Conservation (phyloP, 1,284 basidiomycete species). For the Ganoderma sinense region DNA sequence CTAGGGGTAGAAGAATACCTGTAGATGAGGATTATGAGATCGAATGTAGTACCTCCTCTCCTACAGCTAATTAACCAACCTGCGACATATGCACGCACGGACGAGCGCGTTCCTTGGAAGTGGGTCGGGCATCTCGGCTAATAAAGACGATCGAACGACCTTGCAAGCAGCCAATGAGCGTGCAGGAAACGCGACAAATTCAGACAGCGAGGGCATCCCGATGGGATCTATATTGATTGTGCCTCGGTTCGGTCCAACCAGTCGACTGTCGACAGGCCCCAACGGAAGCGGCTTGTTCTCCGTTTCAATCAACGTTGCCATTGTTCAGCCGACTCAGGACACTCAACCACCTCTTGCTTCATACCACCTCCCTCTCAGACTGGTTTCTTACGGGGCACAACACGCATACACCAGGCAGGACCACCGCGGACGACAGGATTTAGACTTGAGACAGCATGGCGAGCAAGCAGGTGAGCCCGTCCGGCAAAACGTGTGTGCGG, state of each 20-base stretch:
- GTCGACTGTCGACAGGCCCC: conserved; percentile 11
- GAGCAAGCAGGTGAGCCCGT: conserved; percentile 43
- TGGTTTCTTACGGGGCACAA: background rate
- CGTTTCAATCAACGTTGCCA: conserved; percentile 29
- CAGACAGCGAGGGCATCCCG: conserved; percentile 32
- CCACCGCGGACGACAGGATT: background rate
- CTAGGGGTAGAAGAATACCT: background rate
- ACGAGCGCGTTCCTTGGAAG: background rate
- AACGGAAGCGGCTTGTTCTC: conserved; percentile 20
- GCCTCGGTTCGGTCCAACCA: conserved; percentile 12
- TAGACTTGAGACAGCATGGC: conserved; percentile 34
- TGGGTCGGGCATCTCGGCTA: background rate
- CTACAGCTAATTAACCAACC: background rate
- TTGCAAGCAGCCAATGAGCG: conserved; percentile 27
- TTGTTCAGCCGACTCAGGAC: conserved; percentile 5
- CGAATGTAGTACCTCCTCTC: background rate
- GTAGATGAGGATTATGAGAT: background rate
- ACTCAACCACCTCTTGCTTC: background rate
- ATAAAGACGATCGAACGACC: conserved; percentile 27
- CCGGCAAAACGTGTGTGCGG: background rate
- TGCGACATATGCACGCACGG: background rate
- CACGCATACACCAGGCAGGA: background rate
- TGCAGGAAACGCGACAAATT: conserved; percentile 8
- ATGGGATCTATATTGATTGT: conserved; percentile 31
- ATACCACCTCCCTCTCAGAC: conserved; percentile 3